Conservation (phyloP, 2,329 filamentous ascomycete genomes). For the Scytalidium sp. region DNA sequence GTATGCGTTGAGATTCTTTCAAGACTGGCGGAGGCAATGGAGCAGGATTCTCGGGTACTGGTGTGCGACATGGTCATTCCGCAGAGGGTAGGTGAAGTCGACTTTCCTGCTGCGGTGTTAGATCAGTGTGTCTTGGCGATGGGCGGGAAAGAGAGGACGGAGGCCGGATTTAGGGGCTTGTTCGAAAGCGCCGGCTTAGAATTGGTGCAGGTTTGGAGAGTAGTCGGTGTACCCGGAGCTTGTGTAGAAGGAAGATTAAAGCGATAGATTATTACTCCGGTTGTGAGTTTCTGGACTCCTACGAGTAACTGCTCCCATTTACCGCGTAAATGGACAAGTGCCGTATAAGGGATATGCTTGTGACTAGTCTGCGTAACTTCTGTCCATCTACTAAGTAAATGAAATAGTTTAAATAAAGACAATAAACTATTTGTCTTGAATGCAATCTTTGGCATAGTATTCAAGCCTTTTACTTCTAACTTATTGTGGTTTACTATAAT, state of each 20-base stretch:
- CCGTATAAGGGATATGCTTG: no score
- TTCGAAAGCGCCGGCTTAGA: constrained; percentile 30
- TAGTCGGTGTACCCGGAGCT: constrained; percentile 12
- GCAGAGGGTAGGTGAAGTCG: constrained; percentile 24
- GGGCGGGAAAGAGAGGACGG: constrained; percentile 31
- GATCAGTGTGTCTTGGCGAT: constrained; percentile 30
- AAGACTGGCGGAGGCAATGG: constrained; percentile 22
- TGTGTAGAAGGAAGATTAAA: constrained; percentile 18
- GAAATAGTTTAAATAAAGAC: no score
- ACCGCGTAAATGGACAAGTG: no score
- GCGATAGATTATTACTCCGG: no score
- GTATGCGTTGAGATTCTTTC: constrained; percentile 25
- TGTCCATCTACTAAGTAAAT: no score
- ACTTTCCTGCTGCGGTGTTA: constrained; percentile 27
- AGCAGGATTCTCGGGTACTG: constrained; percentile 28
- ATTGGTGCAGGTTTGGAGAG: constrained; percentile 28
- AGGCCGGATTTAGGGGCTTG: constrained; percentile 26
- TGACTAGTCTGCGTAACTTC: no score
- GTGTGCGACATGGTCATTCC: constrained; percentile 34
- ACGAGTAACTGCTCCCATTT: no score
- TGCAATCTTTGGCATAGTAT: no score
- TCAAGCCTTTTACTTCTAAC: no score
- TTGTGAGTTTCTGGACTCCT: no score
- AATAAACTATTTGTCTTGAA: no score
- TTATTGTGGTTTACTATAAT: no score